Base-by-base conservation (phyloP, 2,329 filamentous ascomycete genomes). In the Dactylellina drechsleri region DNA sequence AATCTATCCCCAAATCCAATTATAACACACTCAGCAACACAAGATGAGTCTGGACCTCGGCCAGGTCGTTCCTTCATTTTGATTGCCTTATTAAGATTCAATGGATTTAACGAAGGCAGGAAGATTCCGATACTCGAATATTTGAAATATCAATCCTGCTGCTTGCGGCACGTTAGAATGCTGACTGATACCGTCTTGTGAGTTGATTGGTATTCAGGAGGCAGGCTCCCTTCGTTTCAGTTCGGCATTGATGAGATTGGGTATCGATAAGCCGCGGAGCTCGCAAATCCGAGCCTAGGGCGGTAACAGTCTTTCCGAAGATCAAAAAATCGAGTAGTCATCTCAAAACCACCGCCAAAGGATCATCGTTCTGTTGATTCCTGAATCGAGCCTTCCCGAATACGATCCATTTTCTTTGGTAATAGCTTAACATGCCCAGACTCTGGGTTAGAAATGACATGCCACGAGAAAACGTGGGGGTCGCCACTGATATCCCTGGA, bases 11-110 rank as follows among this genome's bases (percentile, higher is more conserved):
- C 31, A 31, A 15, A 16, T 57, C 20, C 10, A 43, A 60, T 49
- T 49, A 60, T 60, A 60, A 28, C 57, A 60, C 57, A 60, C 20
- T 49, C 41, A 23, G 31, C 57, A 60, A 60, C 57, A 60, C 57
- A 60, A 58, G 31, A 7, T n/a, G 13, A 4, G 20, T 23, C 20
- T 54, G 5, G 13, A 31, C 23, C 23, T 23, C 4, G 23, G 4
- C 4, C 2, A 2, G 23, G 2, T 23, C 23, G 23, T 23, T 23
- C 23, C 23, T 23, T 23, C 23, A 23, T 23, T 23, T 23, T 23
- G 23, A 23, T 23, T 23, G 23, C 23, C 4, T 23, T 23, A 23
- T 23, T 23, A 4, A 23, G 4, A 23, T 23, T 2, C 23, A 10
- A 36, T 36, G 6, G 2, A 7, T 36, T 1, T 36, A 36, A 10